phyloP scores from a whole-genome alignment of 2,329 filamentous ascomycete genomes.

The Fusarium ambrosium region DNA sequence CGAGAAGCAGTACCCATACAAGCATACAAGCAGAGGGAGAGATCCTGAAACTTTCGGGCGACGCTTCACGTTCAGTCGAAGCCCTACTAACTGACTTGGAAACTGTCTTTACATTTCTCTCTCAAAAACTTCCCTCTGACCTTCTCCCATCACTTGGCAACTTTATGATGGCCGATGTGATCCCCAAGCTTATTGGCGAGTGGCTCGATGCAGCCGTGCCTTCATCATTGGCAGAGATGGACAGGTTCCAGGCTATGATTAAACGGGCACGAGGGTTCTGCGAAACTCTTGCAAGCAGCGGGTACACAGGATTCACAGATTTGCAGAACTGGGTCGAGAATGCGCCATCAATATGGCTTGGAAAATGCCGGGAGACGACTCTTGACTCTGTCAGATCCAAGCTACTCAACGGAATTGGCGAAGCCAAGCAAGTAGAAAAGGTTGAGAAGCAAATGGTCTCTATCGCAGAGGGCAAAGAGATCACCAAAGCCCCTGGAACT shows the following conservation, averaged over 20 bases:
- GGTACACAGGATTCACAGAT: constrained; percentile 73
- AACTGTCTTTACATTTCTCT: constrained; percentile 65
- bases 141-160: constrained; percentile 73
- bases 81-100: constrained; percentile 68
- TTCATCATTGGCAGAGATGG: constrained; percentile 77
- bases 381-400: constrained; percentile 80
- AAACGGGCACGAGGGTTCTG: constrained; percentile 75
- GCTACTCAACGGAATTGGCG: constrained; percentile 75
- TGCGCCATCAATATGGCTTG: constrained; percentile 87
- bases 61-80: constrained; percentile 61
- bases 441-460: constrained; percentile 87
- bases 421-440: constrained; percentile 80
- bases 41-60: constrained; percentile 58
- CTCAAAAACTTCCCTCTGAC: constrained; percentile 65
- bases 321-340: constrained; percentile 85
- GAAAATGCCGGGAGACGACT: constrained; percentile 83
- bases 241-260: constrained; percentile 78
- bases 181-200: constrained; percentile 75
- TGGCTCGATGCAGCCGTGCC: constrained; percentile 87
- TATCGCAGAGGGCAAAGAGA: constrained; percentile 73
- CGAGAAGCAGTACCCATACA: constrained; percentile 51
- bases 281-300: constrained; percentile 69
- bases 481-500: constrained; percentile 67
- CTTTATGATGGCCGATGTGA: constrained; percentile 77
- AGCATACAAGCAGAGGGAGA: constrained; percentile 59